Evolutionary conservation across 192 early-diverging fungal genomes (phyloP).

Genomic region (Rhizophlyctis rosea): DNA sequence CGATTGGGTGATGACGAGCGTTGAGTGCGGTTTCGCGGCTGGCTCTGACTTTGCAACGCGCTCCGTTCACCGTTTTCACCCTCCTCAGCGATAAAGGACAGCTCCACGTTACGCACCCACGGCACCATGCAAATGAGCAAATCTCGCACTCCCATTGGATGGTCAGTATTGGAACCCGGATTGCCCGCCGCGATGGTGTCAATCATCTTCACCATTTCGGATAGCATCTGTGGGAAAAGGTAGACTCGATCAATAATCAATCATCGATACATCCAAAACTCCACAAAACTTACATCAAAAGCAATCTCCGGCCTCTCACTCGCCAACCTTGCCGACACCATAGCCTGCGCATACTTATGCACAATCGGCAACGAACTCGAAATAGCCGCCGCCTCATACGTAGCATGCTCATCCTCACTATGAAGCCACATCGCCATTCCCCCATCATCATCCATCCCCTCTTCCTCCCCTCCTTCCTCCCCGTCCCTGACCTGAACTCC

Average conservation of each 20-base stretch:
- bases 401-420: constrained; percentile 26
- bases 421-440: constrained; percentile 19
- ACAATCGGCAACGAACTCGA: constrained; percentile 68
- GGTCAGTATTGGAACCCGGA: constrained; percentile 17
- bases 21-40: background rate
- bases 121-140: constrained; percentile 73
- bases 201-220: constrained; percentile 71
- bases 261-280: background rate
- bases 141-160: constrained; percentile 57
- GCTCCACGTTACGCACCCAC: constrained; percentile 77
- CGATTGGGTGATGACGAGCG: background rate
- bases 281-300: constrained; percentile 44
- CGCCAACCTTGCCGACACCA: constrained; percentile 66
- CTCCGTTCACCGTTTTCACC: too few relatives aligned
- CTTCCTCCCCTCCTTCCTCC: constrained; percentile 27
- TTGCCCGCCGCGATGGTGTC: constrained; percentile 39
- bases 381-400: constrained; percentile 58
- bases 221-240: constrained; percentile 48
- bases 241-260: too few relatives aligned
- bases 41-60: constrained; percentile 4
- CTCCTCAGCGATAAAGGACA: constrained; percentile 20
- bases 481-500: constrained; percentile 15
- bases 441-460: too few relatives aligned
- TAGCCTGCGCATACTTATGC: constrained; percentile 75
- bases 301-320: constrained; percentile 62